Evolutionary conservation across 352 stramenopile species (phyloP), one percentile per base, ranked within the genome.

Genomic region (Thalassiosira pacifica): DNA sequence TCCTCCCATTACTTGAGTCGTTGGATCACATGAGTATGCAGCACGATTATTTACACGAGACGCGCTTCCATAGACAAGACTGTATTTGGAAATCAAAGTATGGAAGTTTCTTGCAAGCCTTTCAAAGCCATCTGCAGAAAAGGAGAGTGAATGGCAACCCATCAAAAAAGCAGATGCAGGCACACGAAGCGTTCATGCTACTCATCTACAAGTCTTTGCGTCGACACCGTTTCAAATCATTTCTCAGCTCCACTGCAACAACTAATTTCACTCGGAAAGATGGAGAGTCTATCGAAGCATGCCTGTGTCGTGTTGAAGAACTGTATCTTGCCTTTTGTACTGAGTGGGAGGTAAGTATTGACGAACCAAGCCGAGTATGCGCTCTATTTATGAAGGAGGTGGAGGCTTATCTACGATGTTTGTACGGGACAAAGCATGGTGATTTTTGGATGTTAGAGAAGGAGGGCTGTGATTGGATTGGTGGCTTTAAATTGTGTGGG

Each of bases 391-490:
- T 82, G 0, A 82, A 82, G 65, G 16, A 55, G 13, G 19, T 82
- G 29, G 53, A 76, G 18, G 3, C 63, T 19, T 82, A 82, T 26
- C 26, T 67, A 2, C 13, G 53, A 5, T 69, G 63, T 29, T 19
- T 68, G 2, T 52, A 82, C n/a, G 75, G 24, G 1, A 52, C 57
- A 8, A 74, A 76, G 53, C 42, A 70, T 11, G 11, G 29, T 18
- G 63, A 82, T 29, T 70, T 60, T 63, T 82, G 64, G 75, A 26
- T 76, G 3, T 59, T 60, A 2, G 65, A 82, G 29, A 31, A 69
- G 24, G 71, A 79, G 29, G 31, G 53, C 60, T 29, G 29, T 55
- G 42, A 70, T 11, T 68, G 53, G 52, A 13, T 70, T 11, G 1
- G 1, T 16, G 52, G 1, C 8, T 45, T 26, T n/a, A 60, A 61